phyloP scores from a whole-genome alignment of 257 asterid genomes.

The Knoxia roxburghii region DNA sequence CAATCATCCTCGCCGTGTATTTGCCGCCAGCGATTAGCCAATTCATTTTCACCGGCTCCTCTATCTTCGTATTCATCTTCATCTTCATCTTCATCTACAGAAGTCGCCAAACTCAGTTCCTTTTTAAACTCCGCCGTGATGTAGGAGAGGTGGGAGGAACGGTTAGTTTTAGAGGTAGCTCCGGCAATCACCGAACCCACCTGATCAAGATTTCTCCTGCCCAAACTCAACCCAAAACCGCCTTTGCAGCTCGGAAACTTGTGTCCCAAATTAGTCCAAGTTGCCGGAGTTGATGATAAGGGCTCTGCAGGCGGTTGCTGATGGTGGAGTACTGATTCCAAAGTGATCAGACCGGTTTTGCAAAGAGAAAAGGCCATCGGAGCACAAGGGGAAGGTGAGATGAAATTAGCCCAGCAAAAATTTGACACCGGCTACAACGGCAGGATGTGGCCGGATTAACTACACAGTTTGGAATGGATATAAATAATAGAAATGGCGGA shows the following conservation, averaged over 20 bases:
- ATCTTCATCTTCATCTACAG: background rate
- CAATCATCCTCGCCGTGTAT: conserved; percentile 30
- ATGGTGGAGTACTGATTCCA: background rate
- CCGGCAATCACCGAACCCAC: background rate
- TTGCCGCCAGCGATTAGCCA: conserved; percentile 18
- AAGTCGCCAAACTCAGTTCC: background rate
- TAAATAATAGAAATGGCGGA: too few species aligned
- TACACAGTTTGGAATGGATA: background rate
- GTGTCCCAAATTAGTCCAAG: background rate
- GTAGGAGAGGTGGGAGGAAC: background rate
- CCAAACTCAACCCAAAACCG: background rate
- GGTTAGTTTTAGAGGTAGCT: conserved; percentile 1
- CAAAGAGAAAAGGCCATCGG: background rate
- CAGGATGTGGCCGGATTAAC: too few species aligned
- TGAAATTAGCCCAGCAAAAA: too few species aligned
- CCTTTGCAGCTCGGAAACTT: background rate
- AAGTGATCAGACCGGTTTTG: conserved; percentile 1
- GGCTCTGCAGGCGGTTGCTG: background rate
- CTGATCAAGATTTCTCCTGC: background rate
- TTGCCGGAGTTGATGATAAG: background rate
- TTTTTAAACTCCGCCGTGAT: conserved; percentile 3
- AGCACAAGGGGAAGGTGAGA: too few species aligned
- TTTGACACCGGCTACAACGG: too few species aligned
- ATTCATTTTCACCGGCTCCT: too few species aligned
- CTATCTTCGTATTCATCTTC: too few species aligned